Conservation (phyloP, 306 rosid species). For the Ammopiptanthus mongolicus region DNA sequence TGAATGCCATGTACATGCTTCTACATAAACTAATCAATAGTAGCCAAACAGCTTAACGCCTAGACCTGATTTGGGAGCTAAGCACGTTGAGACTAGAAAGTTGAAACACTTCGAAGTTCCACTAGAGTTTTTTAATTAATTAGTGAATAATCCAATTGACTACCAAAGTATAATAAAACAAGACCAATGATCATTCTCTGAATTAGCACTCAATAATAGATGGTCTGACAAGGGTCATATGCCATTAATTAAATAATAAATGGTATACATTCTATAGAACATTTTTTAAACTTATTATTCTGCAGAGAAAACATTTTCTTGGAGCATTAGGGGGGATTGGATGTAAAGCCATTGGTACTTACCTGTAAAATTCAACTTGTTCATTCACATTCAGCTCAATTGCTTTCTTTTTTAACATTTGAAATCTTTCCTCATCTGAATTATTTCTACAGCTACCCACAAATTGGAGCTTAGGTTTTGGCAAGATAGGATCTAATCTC, state of each 20-base stretch:
- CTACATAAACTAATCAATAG: neutral
- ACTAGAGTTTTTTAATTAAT: neutral
- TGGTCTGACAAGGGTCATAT: neutral
- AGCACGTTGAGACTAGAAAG: neutral
- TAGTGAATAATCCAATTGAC: neutral
- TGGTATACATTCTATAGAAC: neutral
- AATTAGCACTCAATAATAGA: neutral
- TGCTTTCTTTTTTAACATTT: constrained; percentile 61
- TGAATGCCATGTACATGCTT: neutral
- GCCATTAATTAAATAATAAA: neutral
- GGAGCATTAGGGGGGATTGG: neutral
- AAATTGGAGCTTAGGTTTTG: constrained; percentile 77
- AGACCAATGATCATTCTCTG: neutral
- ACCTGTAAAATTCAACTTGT: constrained; percentile 86
- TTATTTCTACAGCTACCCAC: constrained; percentile 95
- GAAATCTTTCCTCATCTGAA: constrained; percentile 78
- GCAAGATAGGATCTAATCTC: constrained; percentile 45
- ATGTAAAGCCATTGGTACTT: constrained; percentile 19
- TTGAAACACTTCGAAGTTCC: neutral
- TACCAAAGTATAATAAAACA: neutral
- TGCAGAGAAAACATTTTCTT: neutral
- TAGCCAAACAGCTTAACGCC: too few relatives aligned
- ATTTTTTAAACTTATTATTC: neutral
- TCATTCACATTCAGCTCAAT: constrained; percentile 58
- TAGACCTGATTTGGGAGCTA: neutral